Percentiles rank a stretch among this genome's conserved stretches.
phyloP scores from a whole-genome alignment of 192 early-diverging fungal species.

The Allomyces javanicus region DNA sequence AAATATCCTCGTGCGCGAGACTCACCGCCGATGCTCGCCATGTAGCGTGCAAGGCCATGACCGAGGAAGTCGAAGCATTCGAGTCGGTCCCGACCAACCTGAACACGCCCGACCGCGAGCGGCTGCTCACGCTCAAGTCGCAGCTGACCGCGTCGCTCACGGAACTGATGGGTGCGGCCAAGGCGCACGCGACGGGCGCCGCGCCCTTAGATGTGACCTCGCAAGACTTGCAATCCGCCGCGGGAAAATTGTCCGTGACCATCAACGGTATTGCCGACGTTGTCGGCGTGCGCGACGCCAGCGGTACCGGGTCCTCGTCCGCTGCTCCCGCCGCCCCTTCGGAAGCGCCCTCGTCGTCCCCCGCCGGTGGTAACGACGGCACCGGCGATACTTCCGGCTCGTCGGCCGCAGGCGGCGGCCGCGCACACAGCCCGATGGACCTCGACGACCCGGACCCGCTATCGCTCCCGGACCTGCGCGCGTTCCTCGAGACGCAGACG shows the following conservation, averaged over 20 bases:
- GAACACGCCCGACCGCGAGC: constrained; percentile 24
- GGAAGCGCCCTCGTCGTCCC: constrained; percentile 12
- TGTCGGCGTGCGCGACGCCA: constrained; percentile 30
- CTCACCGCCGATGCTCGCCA: too few relatives aligned
- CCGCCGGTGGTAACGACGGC: constrained; percentile 8
- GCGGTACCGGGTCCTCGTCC: background rate
- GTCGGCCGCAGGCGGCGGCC: constrained; percentile 1
- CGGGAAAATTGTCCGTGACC: constrained; percentile 52
- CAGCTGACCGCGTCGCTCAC: constrained; percentile 41
- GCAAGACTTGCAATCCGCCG: constrained; percentile 53
- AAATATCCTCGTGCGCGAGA: too few relatives aligned
- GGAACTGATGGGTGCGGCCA: constrained; percentile 49
- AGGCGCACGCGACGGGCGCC: constrained; percentile 53
- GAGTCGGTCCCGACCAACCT: constrained; percentile 23
- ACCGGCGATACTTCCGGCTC: background rate
- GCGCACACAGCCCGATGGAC: background rate
- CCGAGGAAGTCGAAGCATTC: constrained; percentile 57
- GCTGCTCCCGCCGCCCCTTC: constrained; percentile 3
- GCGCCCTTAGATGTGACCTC: constrained; percentile 35
- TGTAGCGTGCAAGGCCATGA: constrained; percentile 52
- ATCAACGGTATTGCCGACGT: constrained; percentile 41
- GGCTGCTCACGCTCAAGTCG: constrained; percentile 32
- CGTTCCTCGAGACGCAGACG: constrained; percentile 46
- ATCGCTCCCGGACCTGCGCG: constrained; percentile 32
- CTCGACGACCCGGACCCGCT: constrained; percentile 13